Evolutionary conservation across 805 yeast genomes (phyloP).

Genomic region (Candida verbasci): DNA sequence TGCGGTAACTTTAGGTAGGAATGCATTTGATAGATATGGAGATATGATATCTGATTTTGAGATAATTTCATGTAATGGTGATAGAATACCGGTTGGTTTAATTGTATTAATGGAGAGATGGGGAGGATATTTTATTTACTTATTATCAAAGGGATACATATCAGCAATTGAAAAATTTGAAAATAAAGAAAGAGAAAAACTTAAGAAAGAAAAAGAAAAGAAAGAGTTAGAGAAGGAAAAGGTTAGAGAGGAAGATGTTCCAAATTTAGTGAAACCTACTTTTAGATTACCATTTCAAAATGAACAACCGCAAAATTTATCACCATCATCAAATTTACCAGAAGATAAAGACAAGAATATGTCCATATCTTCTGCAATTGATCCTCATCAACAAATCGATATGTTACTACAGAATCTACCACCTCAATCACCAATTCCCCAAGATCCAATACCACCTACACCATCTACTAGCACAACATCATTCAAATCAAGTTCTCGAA

Average conservation of each 20-base stretch:
- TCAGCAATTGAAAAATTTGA: conserved; percentile 46
- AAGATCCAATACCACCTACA: conserved; percentile 44
- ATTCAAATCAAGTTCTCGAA: conserved; percentile 32
- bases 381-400: conserved; percentile 21
- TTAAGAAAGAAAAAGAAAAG: conserved; percentile 7
- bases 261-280: conserved; percentile 28
- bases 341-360: conserved; percentile 5
- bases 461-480: conserved; percentile 26
- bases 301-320: too few relatives aligned
- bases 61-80: conserved; percentile 66
- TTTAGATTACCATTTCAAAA: conserved; percentile 74
- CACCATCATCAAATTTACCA: not conserved
- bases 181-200: conserved; percentile 10
- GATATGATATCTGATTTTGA: conserved; percentile 66
- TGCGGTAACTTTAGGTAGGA: conserved; percentile 74
- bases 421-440: conserved; percentile 49
- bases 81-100: conserved; percentile 58
- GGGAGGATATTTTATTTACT: conserved; percentile 66
- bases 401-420: conserved; percentile 51
- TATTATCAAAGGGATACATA: conserved; percentile 62
- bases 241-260: conserved; percentile 19
- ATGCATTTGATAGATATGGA: conserved; percentile 66
- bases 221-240: conserved; percentile 11
- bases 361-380: conserved; percentile 15
- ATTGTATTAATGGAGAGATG: conserved; percentile 65